Evolutionary conservation across 257 asterid species (phyloP).

Genomic region (Petunia secreta): DNA sequence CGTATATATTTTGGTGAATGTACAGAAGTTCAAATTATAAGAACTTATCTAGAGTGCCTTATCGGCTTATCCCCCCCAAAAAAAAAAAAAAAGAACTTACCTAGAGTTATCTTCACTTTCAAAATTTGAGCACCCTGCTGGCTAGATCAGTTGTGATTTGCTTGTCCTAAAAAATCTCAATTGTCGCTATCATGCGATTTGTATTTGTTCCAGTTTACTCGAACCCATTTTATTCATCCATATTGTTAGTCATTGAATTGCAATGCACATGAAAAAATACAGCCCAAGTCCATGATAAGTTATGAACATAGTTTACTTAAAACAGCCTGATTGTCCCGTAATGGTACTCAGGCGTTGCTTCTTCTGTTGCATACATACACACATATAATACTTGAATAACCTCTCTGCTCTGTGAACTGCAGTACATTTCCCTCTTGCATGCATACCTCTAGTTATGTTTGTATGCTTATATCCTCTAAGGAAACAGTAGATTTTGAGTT

Average conservation of each 20-base stretch:
- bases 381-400: no score
- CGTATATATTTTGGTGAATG: neutral
- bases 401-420: no score
- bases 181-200: neutral
- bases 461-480: no score
- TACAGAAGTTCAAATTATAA: neutral
- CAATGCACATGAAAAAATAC: neutral
- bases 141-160: constrained; percentile 6
- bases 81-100: neutral
- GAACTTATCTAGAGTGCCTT: neutral
- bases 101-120: neutral
- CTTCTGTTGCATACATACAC: no score
- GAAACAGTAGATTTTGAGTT: neutral
- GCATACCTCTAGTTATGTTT: no score
- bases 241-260: neutral
- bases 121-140: neutral
- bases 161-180: neutral
- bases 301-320: no score
- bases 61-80: no score
- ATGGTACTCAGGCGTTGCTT: no score
- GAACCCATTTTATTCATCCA: neutral
- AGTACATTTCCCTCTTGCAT: no score
- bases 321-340: no score
- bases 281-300: no score
- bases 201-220: neutral